Percentiles rank a stretch among this genome's conserved stretches.
Evolutionary conservation across 495 filamentous ascomycete species (phyloP).

Genomic region (Chaetomium fimeti): DNA sequence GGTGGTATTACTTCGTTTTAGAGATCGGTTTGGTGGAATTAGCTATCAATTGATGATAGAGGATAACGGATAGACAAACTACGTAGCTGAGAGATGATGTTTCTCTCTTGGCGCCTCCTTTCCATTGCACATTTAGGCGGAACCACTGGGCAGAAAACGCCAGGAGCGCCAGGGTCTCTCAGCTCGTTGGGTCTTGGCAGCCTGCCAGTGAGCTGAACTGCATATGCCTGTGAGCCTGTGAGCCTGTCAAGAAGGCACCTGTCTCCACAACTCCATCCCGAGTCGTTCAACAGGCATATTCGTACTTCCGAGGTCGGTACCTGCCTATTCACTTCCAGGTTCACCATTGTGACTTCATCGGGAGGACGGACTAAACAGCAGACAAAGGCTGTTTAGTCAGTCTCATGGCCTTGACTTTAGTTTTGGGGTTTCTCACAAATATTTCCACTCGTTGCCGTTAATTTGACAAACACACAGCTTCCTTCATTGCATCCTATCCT

Average conservation of each 20-base stretch:
- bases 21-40: not conserved
- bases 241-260: too few species aligned
- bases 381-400: not conserved
- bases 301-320: too few species aligned
- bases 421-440: not conserved
- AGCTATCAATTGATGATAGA: not conserved
- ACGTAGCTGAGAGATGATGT: not conserved
- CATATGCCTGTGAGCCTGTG: too few species aligned
- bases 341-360: not conserved
- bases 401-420: not conserved
- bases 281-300: not conserved
- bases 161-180: not conserved
- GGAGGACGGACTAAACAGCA: slow-evolving; percentile 5
- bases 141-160: slow-evolving; percentile 21
- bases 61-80: not conserved
- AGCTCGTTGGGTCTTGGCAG: not conserved
- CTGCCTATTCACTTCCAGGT: not conserved
- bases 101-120: slow-evolving; percentile 20
- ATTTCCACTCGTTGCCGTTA: not conserved
- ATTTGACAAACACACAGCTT: not conserved
- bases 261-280: not conserved
- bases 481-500: not conserved
- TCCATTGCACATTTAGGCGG: slow-evolving; percentile 24
- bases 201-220: too few species aligned
- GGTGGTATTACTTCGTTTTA: not conserved